Percentiles rank a stretch among this genome's conserved stretches.
Evolutionary conservation across 2,329 filamentous ascomycete species (phyloP).

Genomic region (Cladosporium sp.): DNA sequence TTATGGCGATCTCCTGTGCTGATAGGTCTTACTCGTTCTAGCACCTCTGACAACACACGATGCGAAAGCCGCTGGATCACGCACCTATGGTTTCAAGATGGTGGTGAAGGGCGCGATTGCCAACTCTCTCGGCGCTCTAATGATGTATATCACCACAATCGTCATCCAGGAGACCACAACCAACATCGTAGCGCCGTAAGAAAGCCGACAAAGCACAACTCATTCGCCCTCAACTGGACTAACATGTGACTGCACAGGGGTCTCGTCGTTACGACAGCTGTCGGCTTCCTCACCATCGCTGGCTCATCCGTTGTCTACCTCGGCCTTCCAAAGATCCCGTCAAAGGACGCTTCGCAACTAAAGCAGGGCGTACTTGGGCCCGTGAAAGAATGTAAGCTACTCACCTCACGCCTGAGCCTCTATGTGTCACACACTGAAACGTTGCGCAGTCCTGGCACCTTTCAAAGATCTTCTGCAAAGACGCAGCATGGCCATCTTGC

Average conservation of each 20-base stretch:
- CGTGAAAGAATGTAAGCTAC: neutral
- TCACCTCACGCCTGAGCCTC: neutral
- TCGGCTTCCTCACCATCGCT: neutral
- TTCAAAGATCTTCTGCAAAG: slow-evolving; percentile 15
- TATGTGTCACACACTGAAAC: neutral
- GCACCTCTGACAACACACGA: slow-evolving; percentile 1
- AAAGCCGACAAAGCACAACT: too few relatives aligned
- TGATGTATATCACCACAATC: slow-evolving; percentile 21
- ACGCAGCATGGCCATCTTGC: slow-evolving; percentile 18
- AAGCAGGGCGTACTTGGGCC: neutral
- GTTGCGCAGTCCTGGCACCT: slow-evolving; percentile 13
- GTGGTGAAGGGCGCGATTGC: slow-evolving; percentile 14
- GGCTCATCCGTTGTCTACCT: neutral
- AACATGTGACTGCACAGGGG: too few relatives aligned
- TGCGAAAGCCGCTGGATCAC: neutral
- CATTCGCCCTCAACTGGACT: too few relatives aligned
- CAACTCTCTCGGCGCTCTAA: slow-evolving; percentile 18
- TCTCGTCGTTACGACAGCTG: neutral
- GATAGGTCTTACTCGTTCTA: neutral
- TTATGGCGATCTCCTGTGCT: neutral
- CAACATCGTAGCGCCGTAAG: slow-evolving; percentile 15
- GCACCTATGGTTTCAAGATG: slow-evolving; percentile 20
- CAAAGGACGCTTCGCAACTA: neutral
- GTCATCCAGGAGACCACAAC: slow-evolving; percentile 15
- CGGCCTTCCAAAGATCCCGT: neutral